Percentiles rank a stretch among this genome's conserved stretches.
Conservation (phyloP, 78 protist species). For the Cavenderia fasciculata region DNA sequence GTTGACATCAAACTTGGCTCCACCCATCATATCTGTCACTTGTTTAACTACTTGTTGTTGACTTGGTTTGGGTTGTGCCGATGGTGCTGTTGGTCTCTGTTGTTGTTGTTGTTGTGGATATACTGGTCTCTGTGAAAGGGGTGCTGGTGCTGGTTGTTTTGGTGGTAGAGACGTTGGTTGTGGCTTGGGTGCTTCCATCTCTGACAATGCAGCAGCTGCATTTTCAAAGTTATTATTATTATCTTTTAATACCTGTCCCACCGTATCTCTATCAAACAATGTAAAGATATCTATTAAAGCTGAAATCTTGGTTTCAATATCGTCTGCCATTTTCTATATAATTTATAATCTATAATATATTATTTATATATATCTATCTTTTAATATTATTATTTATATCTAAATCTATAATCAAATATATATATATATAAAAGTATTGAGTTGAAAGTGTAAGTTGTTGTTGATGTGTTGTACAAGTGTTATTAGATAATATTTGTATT, state of each 20-base stretch:
- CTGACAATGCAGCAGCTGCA: slow-evolving; percentile 52
- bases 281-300: slow-evolving; percentile 25
- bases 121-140: background rate
- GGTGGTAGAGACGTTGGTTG: background rate
- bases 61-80: background rate
- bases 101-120: slow-evolving; percentile 13
- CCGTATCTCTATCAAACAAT: slow-evolving; percentile 16
- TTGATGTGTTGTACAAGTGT: too few relatives aligned
- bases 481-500: too few relatives aligned
- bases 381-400: too few relatives aligned
- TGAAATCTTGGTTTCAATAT: too few relatives aligned
- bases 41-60: slow-evolving; percentile 10
- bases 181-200: slow-evolving; percentile 7
- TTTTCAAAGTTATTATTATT: slow-evolving; percentile 44
- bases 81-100: background rate
- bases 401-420: too few relatives aligned
- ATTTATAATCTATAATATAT: too few relatives aligned
- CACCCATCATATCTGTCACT: slow-evolving; percentile 16
- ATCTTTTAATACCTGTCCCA: slow-evolving; percentile 32
- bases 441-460: too few relatives aligned
- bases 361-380: too few relatives aligned
- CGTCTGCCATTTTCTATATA: too few relatives aligned
- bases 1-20: background rate
- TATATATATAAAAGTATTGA: too few relatives aligned
- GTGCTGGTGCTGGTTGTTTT: background rate